Percentiles rank a stretch among this genome's conserved stretches.
Evolutionary conservation across 768 basidiomycete species (phyloP).

Genomic region (Amanita thiersii): DNA sequence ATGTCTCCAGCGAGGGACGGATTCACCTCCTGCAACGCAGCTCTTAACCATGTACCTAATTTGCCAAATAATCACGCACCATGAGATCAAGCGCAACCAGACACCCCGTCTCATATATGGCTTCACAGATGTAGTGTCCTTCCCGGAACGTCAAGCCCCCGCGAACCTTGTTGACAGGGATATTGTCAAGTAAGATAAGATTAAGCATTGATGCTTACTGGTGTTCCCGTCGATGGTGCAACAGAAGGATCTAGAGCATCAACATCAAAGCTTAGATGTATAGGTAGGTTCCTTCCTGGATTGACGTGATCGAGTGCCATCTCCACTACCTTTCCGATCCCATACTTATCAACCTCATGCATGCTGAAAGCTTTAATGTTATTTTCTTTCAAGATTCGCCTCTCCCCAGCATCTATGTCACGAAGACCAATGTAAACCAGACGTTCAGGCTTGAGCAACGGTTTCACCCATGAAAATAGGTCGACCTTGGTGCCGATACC

Average conservation of each 20-base stretch:
- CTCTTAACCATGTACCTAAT: conserved; percentile 5
- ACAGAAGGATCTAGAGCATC: conserved; percentile 91
- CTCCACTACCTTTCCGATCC: conserved; percentile 91
- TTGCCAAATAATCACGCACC: conserved; percentile 37
- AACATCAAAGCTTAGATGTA: conserved; percentile 96
- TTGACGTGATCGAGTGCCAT: conserved; percentile 96
- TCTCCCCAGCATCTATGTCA: conserved; percentile 87
- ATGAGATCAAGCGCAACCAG: conserved; percentile 92
- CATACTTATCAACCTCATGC: conserved; percentile 87
- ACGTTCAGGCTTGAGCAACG: conserved; percentile 58
- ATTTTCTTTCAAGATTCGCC: conserved; percentile 72
- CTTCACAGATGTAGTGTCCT: conserved; percentile 97
- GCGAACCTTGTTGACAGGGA: conserved; percentile 59
- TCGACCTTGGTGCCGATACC: conserved; percentile 40
- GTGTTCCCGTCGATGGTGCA: conserved; percentile 93
- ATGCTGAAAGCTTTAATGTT: conserved; percentile 85
- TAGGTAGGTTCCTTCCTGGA: conserved; percentile 72
- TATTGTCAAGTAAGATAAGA: conserved; percentile 6
- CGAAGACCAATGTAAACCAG: conserved; percentile 97
- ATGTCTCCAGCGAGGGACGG: conserved; percentile 77
- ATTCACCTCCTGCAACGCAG: conserved; percentile 74
- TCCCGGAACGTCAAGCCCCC: conserved; percentile 96
- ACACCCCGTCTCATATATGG: conserved; percentile 85
- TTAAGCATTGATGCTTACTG: conserved; percentile 36
- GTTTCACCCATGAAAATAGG: conserved; percentile 48